Conservation (phyloP, 371 early-diverging fungal species). For the Batkoa obscura region DNA sequence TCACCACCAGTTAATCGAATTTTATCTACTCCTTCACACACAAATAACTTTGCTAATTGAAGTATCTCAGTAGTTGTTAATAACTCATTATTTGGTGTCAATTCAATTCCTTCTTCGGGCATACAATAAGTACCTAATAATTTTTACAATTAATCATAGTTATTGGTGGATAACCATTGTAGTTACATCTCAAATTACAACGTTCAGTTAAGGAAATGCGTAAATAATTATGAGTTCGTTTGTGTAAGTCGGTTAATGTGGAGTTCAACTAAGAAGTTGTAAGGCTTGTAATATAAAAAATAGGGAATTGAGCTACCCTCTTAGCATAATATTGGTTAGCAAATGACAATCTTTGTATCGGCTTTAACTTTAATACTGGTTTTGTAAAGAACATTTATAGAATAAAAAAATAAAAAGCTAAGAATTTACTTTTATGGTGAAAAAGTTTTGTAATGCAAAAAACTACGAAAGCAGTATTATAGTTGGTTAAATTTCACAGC, state of each 20-base stretch:
- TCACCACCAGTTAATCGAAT: conserved; percentile 91
- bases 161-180: background rate
- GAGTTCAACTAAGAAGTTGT: no score
- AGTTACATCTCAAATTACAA: conserved; percentile 79
- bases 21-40: conserved; percentile 71
- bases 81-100: conserved; percentile 46
- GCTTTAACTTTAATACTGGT: no score
- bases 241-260: conserved; percentile 44
- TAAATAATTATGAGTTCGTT: conserved; percentile 75
- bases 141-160: conserved; percentile 2
- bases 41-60: conserved; percentile 59
- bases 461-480: no score
- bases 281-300: no score
- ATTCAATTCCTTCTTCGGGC: conserved; percentile 76
- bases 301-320: no score
- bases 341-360: no score
- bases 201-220: conserved; percentile 83
- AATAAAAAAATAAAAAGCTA: no score
- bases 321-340: no score
- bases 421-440: no score
- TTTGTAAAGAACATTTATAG: no score
- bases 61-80: conserved; percentile 64
- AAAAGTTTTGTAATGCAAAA: no score
- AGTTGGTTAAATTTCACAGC: no score
- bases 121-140: conserved; percentile 77